A percentile compares a stretch with the other conserved stretches of the same genome.
Conservation (phyloP, 352 stramenopile species). For the Phytophthora rubi region DNA sequence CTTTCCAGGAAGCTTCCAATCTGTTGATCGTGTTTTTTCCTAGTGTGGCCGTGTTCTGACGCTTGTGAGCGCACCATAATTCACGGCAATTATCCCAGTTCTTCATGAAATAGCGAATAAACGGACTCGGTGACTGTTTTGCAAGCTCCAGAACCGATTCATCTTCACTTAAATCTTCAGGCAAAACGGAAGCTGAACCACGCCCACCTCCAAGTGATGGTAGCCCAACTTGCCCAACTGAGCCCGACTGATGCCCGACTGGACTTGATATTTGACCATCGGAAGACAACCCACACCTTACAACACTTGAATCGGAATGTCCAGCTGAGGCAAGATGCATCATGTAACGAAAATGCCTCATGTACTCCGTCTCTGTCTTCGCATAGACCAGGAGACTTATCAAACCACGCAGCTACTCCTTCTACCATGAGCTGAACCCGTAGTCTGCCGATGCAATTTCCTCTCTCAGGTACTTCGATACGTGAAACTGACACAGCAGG, state of each 20-base stretch:
- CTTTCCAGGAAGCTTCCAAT: constrained; percentile 33
- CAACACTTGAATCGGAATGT: constrained; percentile 1
- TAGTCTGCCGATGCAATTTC: constrained; percentile 21
- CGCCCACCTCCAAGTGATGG: not conserved
- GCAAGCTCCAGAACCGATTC: too few species aligned
- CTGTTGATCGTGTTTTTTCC: constrained; percentile 35
- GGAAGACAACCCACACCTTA: not conserved
- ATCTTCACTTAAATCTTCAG: too few species aligned
- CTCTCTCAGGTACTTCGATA: constrained; percentile 29
- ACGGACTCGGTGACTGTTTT: too few species aligned
- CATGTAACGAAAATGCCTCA: constrained; percentile 2
- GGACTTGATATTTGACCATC: not conserved
- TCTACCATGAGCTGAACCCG: constrained; percentile 8
- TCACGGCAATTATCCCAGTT: constrained; percentile 23
- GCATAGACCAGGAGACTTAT: constrained; percentile 6
- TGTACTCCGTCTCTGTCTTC: constrained; percentile 4
- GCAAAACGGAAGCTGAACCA: not conserved
- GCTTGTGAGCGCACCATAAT: constrained; percentile 23
- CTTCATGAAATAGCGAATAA: constrained; percentile 20
- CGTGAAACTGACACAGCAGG: constrained; percentile 40
- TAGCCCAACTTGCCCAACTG: not conserved
- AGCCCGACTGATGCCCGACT: not conserved
- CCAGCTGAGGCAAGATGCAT: constrained; percentile 2
- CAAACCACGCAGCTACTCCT: not conserved
- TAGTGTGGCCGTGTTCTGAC: constrained; percentile 14